phyloP scores from a whole-genome alignment of 192 early-diverging fungal genomes.

The Coemansia sp. region DNA sequence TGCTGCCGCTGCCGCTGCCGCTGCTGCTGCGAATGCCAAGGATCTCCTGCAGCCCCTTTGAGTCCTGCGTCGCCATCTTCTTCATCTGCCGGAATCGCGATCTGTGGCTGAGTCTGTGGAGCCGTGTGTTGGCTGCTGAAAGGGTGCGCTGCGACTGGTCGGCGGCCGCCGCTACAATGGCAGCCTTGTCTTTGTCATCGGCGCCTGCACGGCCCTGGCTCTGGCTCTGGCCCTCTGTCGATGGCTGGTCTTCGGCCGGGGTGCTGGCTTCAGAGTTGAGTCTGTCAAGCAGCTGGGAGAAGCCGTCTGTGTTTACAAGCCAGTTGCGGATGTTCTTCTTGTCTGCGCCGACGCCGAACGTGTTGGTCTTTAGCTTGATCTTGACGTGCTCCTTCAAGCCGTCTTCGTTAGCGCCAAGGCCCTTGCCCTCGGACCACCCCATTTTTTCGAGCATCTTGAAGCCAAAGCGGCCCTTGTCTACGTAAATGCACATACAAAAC shows the following conservation, averaged over 20 bases:
- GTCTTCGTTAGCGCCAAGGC: constrained; percentile 84
- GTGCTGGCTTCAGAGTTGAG: constrained; percentile 62
- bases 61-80: constrained; percentile 36
- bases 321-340: constrained; percentile 88
- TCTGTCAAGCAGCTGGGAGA: constrained; percentile 72
- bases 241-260: constrained; percentile 15
- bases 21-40: constrained; percentile 26
- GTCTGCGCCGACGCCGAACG: constrained; percentile 86
- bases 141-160: not conserved
- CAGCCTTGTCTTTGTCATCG: not conserved
- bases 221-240: constrained; percentile 9
- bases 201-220: not conserved
- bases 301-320: constrained; percentile 89
- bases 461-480: constrained; percentile 79
- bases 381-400: constrained; percentile 83
- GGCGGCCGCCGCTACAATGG: not conserved
- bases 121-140: constrained; percentile 4
- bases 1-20: not conserved
- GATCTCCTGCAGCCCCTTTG: constrained; percentile 49
- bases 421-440: constrained; percentile 94
- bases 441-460: constrained; percentile 90
- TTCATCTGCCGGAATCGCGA: constrained; percentile 47
- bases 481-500: no score
- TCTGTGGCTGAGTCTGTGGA: constrained; percentile 25
- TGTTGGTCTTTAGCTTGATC: constrained; percentile 80